Evolutionary conservation across 1,139 yeast genomes (phyloP), one percentile per base, ranked within the genome.

Genomic region (Lipomyces yarrowii): DNA sequence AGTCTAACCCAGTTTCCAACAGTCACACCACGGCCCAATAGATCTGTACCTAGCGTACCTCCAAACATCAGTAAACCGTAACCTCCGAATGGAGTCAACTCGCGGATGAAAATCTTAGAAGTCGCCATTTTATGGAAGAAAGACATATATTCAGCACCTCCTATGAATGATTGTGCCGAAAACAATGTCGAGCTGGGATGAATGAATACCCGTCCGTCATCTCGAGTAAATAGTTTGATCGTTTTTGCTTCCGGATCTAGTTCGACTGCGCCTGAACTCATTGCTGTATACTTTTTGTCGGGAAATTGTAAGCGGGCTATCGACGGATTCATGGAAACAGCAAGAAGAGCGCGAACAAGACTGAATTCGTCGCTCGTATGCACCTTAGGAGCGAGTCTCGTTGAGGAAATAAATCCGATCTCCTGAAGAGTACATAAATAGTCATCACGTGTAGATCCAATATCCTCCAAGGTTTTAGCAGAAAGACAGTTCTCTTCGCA

Each of bases 161-260:
- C 71, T 4, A 72, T 72, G 59, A 77, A 78, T 56, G 72, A 71
- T 56, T 74, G 78, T 5, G 77, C 77, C 5, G 82, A 82, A 74
- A 91, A 90, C 57, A 90, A 73, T 1, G 88, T 82, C 0, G 97
- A 91, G 0, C 94, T 87, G 0, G 98, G 97, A 74, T 92, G 97
- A 18, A 91, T 77, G 70, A 90, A 92, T 0, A 91, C 91, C 62
- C 97, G 72, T 42, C 74, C 74, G 62, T 73, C 67, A 39, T 71
- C 68, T 15, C 67, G 65, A 4, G 76, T 71, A 67, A 73, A 93
- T 68, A 87, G 86, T 74, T 87, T 89, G 67, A 90, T 88, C 65
- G 83, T 81, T 67, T 82, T 84, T 0, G 94, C 90, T 74, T 93
- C 98, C 0, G 93, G 90, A 71, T 92, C 97, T 46, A 87, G 83